Evolutionary conservation across 2,329 filamentous ascomycete genomes (phyloP).

Genomic region (Monilinia fructigena): DNA sequence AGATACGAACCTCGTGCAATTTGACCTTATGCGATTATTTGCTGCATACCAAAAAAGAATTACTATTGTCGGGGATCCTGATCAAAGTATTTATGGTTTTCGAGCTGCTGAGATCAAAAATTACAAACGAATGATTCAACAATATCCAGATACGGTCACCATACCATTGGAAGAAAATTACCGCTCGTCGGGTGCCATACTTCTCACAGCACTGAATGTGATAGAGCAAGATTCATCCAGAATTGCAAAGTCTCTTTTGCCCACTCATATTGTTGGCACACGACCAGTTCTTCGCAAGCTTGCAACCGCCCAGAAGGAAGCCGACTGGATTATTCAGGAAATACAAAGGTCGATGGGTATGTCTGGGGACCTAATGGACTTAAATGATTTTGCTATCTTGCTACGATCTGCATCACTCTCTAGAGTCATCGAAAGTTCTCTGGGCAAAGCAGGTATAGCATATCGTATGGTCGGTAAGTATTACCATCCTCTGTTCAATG

Average conservation of each 20-base stretch:
- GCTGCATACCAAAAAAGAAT: slow-evolving; percentile 72
- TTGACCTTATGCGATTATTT: slow-evolving; percentile 88
- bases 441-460: slow-evolving; percentile 77
- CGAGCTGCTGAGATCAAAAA: slow-evolving; percentile 91
- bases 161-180: slow-evolving; percentile 93
- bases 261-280: slow-evolving; percentile 78
- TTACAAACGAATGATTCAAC: slow-evolving; percentile 70
- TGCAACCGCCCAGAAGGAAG: slow-evolving; percentile 68
- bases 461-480: slow-evolving; percentile 81
- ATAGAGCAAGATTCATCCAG: slow-evolving; percentile 86
- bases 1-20: slow-evolving; percentile 93
- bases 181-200: slow-evolving; percentile 81
- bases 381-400: slow-evolving; percentile 80
- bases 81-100: slow-evolving; percentile 98
- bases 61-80: slow-evolving; percentile 92
- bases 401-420: slow-evolving; percentile 83
- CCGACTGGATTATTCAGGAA: slow-evolving; percentile 84
- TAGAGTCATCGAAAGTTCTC: slow-evolving; percentile 76
- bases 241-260: slow-evolving; percentile 74
- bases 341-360: slow-evolving; percentile 69
- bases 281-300: slow-evolving; percentile 77
- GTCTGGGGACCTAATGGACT: slow-evolving; percentile 69
- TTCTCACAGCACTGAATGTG: slow-evolving; percentile 75
- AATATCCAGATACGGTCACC: slow-evolving; percentile 76
- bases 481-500: neutral